Evolutionary conservation across 495 filamentous ascomycete genomes (phyloP).

Genomic region (Parathielavia hyrcaniae): DNA sequence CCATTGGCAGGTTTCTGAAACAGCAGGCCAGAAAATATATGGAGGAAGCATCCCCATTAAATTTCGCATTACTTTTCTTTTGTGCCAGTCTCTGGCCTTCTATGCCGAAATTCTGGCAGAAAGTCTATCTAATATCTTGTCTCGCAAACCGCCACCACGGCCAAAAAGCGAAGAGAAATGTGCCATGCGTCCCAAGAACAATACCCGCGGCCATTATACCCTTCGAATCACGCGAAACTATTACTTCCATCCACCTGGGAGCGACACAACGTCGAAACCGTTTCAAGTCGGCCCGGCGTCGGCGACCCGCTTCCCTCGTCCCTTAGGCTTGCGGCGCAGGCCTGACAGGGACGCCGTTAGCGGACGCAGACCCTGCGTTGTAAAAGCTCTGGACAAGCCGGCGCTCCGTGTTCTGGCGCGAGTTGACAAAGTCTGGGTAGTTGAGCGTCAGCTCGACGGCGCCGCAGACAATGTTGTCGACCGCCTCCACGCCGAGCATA

Average conservation of each 20-base stretch:
- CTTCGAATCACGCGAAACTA: too few relatives aligned
- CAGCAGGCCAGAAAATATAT: too few relatives aligned
- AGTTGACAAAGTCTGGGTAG: constrained; percentile 98
- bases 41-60: too few relatives aligned
- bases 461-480: constrained; percentile 90
- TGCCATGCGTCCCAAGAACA: neutral
- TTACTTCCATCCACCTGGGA: neutral
- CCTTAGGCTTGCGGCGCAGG: constrained; percentile 2
- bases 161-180: too few relatives aligned
- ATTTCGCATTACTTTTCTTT: constrained; percentile 14
- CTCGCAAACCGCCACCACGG: neutral
- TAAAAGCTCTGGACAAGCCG: constrained; percentile 65
- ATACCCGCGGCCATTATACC: too few relatives aligned
- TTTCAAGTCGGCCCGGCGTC: neutral
- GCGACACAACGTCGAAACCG: neutral
- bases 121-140: constrained; percentile 2
- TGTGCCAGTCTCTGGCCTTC: constrained; percentile 8
- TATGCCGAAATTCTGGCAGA: constrained; percentile 2
- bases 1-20: too few relatives aligned
- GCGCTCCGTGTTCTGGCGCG: constrained; percentile 79
- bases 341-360: constrained; percentile 34
- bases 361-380: constrained; percentile 17
- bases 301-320: neutral
- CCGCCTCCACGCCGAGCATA: constrained; percentile 97
- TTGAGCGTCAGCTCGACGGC: constrained; percentile 94